Conservation (phyloP, 371 early-diverging fungal genomes). For the Dentiscutata heterogama region DNA sequence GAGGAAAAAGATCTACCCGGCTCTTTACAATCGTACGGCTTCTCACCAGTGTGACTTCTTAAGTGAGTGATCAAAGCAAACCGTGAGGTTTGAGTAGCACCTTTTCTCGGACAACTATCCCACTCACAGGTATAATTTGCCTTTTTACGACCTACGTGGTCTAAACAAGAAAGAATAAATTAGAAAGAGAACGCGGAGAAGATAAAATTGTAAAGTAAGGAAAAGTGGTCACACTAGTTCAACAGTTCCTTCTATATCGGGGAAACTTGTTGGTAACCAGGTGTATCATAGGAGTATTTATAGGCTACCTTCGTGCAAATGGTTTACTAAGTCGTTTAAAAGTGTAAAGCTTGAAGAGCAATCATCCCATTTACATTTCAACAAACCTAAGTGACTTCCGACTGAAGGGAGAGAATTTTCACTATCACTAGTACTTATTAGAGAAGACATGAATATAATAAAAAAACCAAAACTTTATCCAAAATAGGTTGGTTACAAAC, state of each 20-base stretch:
- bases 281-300: not conserved
- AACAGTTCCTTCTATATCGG: constrained; percentile 29
- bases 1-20: constrained; percentile 47
- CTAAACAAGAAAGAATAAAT: constrained; percentile 43
- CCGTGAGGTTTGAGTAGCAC: constrained; percentile 69
- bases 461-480: not conserved
- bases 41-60: constrained; percentile 77
- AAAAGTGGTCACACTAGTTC: constrained; percentile 22
- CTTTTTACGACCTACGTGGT: constrained; percentile 75
- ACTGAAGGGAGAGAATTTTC: not conserved
- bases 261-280: not conserved
- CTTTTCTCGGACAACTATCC: constrained; percentile 66
- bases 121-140: constrained; percentile 72
- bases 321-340: constrained; percentile 28
- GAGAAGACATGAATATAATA: not conserved
- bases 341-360: constrained; percentile 9
- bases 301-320: constrained; percentile 36
- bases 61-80: constrained; percentile 76
- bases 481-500: too few relatives aligned
- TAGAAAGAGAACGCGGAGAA: not conserved
- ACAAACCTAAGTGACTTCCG: not conserved
- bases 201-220: not conserved
- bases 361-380: constrained; percentile 34
- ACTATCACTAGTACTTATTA: not conserved
- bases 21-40: constrained; percentile 69